These are phyloP conservation scores for Knoxia roxburghii DNA, from an alignment of 257 asterid genomes.

Conservation along the genomic window DNA sequence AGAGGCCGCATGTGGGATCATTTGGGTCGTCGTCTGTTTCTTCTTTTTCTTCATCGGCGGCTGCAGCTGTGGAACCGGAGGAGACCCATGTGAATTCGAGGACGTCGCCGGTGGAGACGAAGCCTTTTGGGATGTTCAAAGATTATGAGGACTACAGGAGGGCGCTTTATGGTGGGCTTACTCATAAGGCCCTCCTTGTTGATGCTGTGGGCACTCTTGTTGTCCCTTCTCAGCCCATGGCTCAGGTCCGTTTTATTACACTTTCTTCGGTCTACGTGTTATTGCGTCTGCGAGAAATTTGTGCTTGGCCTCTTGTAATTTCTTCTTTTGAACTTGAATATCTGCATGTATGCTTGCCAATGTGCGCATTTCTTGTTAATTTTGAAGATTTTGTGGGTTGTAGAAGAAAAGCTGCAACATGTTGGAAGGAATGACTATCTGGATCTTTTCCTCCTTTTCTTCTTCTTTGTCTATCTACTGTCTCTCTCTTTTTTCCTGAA, in stretches of 20 bases:
- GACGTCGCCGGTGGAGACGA: slow-evolving; percentile 23
- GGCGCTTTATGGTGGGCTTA: slow-evolving; percentile 76
- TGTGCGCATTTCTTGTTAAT: not conserved
- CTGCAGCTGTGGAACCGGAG: slow-evolving; percentile 13
- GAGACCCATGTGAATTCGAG: slow-evolving; percentile 3
- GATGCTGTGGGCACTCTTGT: slow-evolving; percentile 97
- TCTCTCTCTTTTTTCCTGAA: not conserved
- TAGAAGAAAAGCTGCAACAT: not conserved
- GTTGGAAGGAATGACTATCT: not conserved
- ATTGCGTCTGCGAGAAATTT: not conserved
- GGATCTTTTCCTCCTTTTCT: not conserved
- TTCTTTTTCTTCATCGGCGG: slow-evolving; percentile 20
- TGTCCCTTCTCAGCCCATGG: slow-evolving; percentile 96
- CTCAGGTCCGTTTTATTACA: slow-evolving; percentile 80
- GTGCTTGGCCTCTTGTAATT: not conserved
- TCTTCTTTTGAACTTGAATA: not conserved
- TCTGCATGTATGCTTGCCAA: not conserved
- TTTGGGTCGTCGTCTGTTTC: slow-evolving; percentile 10
- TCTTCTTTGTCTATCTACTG: not conserved
- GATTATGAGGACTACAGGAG: slow-evolving; percentile 93
- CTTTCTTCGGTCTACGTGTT: not conserved
- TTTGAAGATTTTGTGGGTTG: not conserved
- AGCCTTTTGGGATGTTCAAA: slow-evolving; percentile 46
- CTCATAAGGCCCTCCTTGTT: slow-evolving; percentile 90
- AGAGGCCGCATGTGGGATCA: not conserved